These are phyloP conservation scores for Paramecium pentaurelia DNA, from an alignment of 73 alveolate species.

Conservation along the genomic window DNA sequence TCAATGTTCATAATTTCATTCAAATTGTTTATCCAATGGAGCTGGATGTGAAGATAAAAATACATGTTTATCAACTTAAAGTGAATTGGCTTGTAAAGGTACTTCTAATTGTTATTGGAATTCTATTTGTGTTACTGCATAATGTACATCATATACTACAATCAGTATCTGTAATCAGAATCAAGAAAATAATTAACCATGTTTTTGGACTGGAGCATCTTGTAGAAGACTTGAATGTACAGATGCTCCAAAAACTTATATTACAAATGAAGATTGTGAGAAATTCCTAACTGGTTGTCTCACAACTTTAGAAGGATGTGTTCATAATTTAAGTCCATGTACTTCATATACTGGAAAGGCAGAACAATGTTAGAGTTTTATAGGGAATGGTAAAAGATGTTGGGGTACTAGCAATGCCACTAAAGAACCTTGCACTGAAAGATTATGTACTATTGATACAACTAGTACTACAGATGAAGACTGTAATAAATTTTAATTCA, in stretches of 20 bases:
- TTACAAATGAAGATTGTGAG: neutral
- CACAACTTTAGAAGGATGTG: neutral
- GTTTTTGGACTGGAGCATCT: conserved; percentile 29
- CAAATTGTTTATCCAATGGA: neutral
- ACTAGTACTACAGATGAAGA: neutral
- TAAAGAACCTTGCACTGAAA: neutral
- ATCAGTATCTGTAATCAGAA: neutral
- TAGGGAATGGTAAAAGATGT: neutral
- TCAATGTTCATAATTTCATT: neutral
- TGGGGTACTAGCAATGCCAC: neutral
- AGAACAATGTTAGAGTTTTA: neutral
- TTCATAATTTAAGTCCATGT: neutral
- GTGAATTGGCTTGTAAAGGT: neutral
- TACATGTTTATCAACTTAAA: neutral
- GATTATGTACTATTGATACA: neutral
- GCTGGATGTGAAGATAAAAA: neutral
- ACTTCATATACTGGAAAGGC: neutral
- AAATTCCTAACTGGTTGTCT: neutral
- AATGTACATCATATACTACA: neutral
- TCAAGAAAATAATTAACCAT: neutral
- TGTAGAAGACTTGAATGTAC: neutral
- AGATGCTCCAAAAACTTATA: neutral
- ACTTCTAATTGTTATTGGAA: neutral
- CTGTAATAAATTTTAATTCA: neutral
- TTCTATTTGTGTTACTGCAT: neutral